These are phyloP conservation scores for Calonectria montana DNA, from an alignment of 2,329 filamentous ascomycete genomes.

Conservation along the genomic window DNA sequence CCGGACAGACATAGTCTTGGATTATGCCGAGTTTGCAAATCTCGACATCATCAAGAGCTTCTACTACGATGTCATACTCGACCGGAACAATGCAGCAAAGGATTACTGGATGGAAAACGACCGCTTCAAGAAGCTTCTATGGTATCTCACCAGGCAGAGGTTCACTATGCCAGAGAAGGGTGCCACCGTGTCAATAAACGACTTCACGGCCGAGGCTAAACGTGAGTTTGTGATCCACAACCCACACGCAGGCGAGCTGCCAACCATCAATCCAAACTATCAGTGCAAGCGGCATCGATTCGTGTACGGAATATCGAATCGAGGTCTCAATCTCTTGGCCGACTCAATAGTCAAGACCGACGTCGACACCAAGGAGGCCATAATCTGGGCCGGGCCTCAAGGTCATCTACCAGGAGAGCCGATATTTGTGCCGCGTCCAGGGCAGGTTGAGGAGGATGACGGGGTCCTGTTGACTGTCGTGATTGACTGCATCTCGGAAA, in stretches of 20 bases:
- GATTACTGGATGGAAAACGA: constrained; percentile 57
- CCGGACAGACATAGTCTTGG: constrained; percentile 68
- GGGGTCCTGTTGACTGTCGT: constrained; percentile 72
- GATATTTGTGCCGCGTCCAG: constrained; percentile 69
- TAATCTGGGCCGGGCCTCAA: constrained; percentile 66
- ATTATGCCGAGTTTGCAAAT: constrained; percentile 73
- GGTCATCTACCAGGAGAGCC: constrained; percentile 77
- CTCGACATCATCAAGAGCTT: constrained; percentile 73
- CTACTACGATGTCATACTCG: constrained; percentile 76
- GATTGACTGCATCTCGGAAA: constrained; percentile 68
- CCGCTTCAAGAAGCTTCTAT: constrained; percentile 49
- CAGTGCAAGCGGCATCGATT: constrained; percentile 67
- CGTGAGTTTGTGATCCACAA: constrained; percentile 60
- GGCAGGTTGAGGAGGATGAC: constrained; percentile 67
- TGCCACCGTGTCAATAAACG: constrained; percentile 13
- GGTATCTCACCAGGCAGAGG: constrained; percentile 56
- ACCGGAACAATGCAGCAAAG: constrained; percentile 58
- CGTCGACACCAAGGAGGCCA: constrained; percentile 59
- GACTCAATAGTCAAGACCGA: constrained; percentile 77
- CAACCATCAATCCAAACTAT: constrained; percentile 71
- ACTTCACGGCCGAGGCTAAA: constrained; percentile 38
- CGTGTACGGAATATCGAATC: constrained; percentile 67
- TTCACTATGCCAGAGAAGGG: constrained; percentile 49
- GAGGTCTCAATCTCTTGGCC: constrained; percentile 68
- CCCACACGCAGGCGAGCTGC: constrained; percentile 71